Evolutionary conservation across 306 rosid genomes (phyloP).

Genomic region (Gastrolobium bilobum): DNA sequence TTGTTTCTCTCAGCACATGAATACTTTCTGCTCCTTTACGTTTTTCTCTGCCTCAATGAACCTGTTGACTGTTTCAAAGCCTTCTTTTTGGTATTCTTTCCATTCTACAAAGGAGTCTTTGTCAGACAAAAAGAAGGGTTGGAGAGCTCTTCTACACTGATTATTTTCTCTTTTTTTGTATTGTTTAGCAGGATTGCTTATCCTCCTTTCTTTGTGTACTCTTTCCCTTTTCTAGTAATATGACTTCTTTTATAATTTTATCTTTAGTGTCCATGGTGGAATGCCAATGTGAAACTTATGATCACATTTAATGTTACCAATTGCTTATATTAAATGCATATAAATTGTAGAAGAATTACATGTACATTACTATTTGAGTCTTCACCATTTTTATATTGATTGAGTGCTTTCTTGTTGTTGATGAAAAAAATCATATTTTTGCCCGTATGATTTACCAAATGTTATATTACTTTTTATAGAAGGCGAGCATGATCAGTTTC

Average conservation of each 20-base stretch:
- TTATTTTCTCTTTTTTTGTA: conserved; percentile 6
- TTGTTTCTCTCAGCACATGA: conserved; percentile 57
- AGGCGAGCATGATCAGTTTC: conserved; percentile 74
- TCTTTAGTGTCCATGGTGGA: neutral
- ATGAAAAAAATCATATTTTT: conserved; percentile 17
- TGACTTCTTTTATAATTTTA: neutral
- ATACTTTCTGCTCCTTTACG: conserved; percentile 43
- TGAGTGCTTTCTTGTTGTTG: conserved; percentile 8
- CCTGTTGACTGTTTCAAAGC: neutral
- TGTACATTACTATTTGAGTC: neutral
- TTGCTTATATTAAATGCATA: neutral
- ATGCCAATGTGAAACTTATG: neutral
- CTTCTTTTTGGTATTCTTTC: conserved; percentile 5
- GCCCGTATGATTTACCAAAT: conserved; percentile 35
- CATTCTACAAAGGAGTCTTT: conserved; percentile 6
- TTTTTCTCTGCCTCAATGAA: conserved; percentile 31
- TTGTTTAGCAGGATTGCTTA: conserved; percentile 23
- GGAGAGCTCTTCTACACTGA: conserved; percentile 19
- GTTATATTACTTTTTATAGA: conserved; percentile 53
- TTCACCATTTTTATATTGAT: conserved; percentile 11
- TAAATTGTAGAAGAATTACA: conserved; percentile 20
- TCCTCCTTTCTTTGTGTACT: neutral
- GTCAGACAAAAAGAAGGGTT: neutral
- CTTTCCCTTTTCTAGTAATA: conserved; percentile 3
- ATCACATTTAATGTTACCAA: conserved; percentile 20